Base-by-base conservation (phyloP, 1,139 yeast genomes). In the Diutina rugosa region DNA sequence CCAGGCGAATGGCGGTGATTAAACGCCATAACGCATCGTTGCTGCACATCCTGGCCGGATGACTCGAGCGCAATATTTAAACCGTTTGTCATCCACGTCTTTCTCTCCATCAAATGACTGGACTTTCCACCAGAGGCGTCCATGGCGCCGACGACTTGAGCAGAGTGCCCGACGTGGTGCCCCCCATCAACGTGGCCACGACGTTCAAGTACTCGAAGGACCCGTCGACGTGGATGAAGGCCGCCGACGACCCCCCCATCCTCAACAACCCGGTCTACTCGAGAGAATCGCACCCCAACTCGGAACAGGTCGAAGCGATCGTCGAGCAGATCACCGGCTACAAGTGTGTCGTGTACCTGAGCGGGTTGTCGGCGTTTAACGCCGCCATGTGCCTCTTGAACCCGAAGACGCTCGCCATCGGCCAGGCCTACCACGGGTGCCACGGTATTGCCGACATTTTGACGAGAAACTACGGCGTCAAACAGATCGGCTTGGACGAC, bases 351-450 rank as follows among this genome's bases (percentile, higher is more conserved):
- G 69, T 67, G 1, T 91, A 90, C 67, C 79, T 84, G 51, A 84
- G 91, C 0, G 98, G 98, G 0, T 70, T 90, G 49, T 75, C 89
- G 56, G 95, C 97, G 0, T 89, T 87, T 67, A 81, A 78, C 63
- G 97, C 91, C 2, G 82, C 88, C 14, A 71, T 91, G 66, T 79
- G 85, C 46, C 77, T 83, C 62, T 78, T 74, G 62, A 85, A 87
- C 63, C 98, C 98, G 2, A 87, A 85, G 63, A 77, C 78, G 30
- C 70, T 91, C 18, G 85, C 89, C 44, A 79, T 89, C 62, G 96
- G 89, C 12, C 81, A 85, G 49, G 89, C 91, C 5, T 91, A 91
- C 68, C 96, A 88, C 65, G 98, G 98, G 6, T 81, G 87, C 61
- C 87, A 81, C 58, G 89, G 86, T 5, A 81, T 88, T 56, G 79